Conservation (phyloP, 2,329 filamentous ascomycete species). For the Remersonia thermophila region DNA sequence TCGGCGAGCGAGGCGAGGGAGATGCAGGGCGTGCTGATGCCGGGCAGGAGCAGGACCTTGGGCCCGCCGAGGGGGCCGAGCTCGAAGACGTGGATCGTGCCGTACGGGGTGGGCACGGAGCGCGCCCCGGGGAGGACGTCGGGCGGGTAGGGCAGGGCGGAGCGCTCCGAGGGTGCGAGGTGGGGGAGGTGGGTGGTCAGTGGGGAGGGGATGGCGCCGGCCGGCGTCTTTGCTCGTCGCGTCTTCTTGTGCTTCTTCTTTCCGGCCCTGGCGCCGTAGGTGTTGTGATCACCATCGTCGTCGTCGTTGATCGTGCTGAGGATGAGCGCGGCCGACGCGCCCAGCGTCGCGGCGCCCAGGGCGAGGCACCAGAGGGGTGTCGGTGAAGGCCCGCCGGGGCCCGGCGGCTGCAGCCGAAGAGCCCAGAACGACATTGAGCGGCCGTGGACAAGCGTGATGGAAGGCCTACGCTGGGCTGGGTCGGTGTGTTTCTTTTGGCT, state of each 20-base stretch:
- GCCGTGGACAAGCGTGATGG: too few relatives aligned
- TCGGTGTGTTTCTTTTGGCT: too few relatives aligned
- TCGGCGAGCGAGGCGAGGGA: conserved; percentile 54
- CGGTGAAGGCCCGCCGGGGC: too few relatives aligned
- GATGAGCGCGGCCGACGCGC: conserved; percentile 4
- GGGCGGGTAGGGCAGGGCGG: conserved; percentile 49
- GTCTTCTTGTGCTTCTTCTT: not conserved
- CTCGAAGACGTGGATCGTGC: conserved; percentile 63
- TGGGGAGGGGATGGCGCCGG: conserved; percentile 28
- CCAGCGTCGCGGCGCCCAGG: conserved; percentile 10
- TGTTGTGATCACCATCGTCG: too few relatives aligned
- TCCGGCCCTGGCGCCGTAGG: not conserved
- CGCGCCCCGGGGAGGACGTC: conserved; percentile 57
- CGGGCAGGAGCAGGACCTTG: conserved; percentile 66
- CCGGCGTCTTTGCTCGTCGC: too few relatives aligned
- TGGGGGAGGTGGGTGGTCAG: conserved; percentile 28
- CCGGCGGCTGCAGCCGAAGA: too few relatives aligned
- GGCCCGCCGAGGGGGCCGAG: conserved; percentile 62
- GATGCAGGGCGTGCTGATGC: conserved; percentile 67
- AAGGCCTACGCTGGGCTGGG: too few relatives aligned
- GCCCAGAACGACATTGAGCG: too few relatives aligned
- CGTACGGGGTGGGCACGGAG: conserved; percentile 58
- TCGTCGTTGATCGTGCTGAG: not conserved
- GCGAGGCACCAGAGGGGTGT: conserved; percentile 4
- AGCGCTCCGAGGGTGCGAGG: conserved; percentile 25